Evolutionary conservation across 345 rosid species (phyloP), one percentile per base, ranked within the genome.

Genomic region (Trapa incisa): DNA sequence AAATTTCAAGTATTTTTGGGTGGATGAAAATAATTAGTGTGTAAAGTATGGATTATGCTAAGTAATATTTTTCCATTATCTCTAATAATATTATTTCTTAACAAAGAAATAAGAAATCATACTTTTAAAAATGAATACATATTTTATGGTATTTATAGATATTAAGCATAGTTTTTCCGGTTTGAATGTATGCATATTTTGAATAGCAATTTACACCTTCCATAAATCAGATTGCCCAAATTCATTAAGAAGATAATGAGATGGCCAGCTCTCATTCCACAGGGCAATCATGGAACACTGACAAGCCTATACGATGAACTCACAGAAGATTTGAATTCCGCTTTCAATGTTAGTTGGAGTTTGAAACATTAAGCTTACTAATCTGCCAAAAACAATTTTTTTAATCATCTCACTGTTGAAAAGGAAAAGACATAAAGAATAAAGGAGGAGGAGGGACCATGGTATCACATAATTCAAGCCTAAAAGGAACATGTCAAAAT

Each of bases 361-460:
- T 58, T 58, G 37, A 58, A 58, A 22, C 63, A 37, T 58, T 32
- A 58, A 58, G 63, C 37, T 58, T 58, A 58, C 63, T 58, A 58
- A 58, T 32, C 14, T 58, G 9, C 32, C 37, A 32, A 58, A 58
- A 17, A 57, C 22, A 1, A 58, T 2, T 58, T 9, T 58, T 8
- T 32, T 6, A 1, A 1, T 57, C 6, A 29, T 32, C 13, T 56
- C 37, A 41, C 64, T 32, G 41, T 6, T 22, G 29, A 16, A 32
- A 15, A 50, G 8, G 16, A 64, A 57, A 58, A 37, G 39, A 71
- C 37, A 53, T 13, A 61, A 33, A 22, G 29, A 22, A 22, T 22
- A 22, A 29, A 47, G 43, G 33, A 67, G 43, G 33, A 67, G 38
- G n/a, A 32, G 47, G 36, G 65, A 71, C 47, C 45, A 12, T 1